phyloP scores from a whole-genome alignment of 1,139 yeast genomes.

The Yamadazyma diddensiae region DNA sequence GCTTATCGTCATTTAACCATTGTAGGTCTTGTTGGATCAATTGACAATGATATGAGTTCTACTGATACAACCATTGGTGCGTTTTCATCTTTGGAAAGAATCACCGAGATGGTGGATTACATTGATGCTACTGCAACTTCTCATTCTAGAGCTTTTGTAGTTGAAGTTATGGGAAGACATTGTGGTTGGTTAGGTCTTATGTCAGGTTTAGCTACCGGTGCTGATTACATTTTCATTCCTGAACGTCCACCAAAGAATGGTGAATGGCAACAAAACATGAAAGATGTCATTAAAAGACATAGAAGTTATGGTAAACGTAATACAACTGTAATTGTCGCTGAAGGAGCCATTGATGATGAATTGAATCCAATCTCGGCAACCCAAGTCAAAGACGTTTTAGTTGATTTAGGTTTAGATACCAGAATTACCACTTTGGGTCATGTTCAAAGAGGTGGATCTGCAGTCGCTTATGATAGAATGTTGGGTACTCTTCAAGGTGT shows the following conservation, averaged over 20 bases:
- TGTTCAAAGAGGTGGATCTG: slow-evolving; percentile 85
- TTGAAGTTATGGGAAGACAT: slow-evolving; percentile 89
- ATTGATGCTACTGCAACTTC: slow-evolving; percentile 84
- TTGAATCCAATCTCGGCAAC: slow-evolving; percentile 63
- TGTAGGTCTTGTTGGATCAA: slow-evolving; percentile 78
- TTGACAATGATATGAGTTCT: slow-evolving; percentile 80
- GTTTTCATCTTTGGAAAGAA: slow-evolving; percentile 71
- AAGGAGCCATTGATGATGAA: slow-evolving; percentile 73
- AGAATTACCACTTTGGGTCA: slow-evolving; percentile 79
- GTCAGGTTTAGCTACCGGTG: slow-evolving; percentile 82
- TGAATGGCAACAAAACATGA: slow-evolving; percentile 67
- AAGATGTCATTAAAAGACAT: slow-evolving; percentile 63
- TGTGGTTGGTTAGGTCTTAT: slow-evolving; percentile 86
- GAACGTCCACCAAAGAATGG: slow-evolving; percentile 66
- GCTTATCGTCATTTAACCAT: slow-evolving; percentile 61
- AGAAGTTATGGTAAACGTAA: slow-evolving; percentile 71
- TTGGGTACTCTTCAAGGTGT: slow-evolving; percentile 81
- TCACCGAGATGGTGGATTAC: slow-evolving; percentile 74
- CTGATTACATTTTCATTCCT: slow-evolving; percentile 77
- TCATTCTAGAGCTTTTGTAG: slow-evolving; percentile 79
- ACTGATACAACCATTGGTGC: slow-evolving; percentile 86
- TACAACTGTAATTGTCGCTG: slow-evolving; percentile 79
- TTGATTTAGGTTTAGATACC: slow-evolving; percentile 71
- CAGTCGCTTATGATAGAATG: slow-evolving; percentile 74
- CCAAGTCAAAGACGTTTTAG: slow-evolving; percentile 67